Evolutionary conservation across 805 yeast genomes (phyloP).

Genomic region (Starmerella stigmatis): DNA sequence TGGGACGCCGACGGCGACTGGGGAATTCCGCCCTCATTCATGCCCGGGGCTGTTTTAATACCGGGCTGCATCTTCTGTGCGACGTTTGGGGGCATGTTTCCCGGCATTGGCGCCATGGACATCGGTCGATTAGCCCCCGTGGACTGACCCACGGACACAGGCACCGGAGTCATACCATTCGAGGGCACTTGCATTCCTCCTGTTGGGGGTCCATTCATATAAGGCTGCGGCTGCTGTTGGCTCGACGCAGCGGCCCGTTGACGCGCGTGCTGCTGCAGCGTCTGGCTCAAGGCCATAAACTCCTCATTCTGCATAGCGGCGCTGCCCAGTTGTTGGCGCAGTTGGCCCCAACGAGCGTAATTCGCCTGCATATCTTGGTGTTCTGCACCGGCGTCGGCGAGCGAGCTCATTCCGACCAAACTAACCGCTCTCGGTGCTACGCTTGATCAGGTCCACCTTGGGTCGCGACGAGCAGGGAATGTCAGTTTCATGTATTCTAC

Average conservation of each 20-base stretch:
- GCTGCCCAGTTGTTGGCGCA: conserved; percentile 25
- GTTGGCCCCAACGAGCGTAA: conserved; percentile 26
- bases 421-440: too few relatives aligned
- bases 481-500: too few relatives aligned
- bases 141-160: neutral
- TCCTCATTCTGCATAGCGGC: conserved; percentile 26
- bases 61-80: neutral
- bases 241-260: conserved; percentile 12
- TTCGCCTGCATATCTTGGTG: conserved; percentile 27
- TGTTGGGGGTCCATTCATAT: neutral
- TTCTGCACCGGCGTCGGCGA: conserved; percentile 13
- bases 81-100: neutral
- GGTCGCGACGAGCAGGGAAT: conserved; percentile 1
- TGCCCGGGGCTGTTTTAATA: neutral
- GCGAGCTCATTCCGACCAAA: conserved; percentile 19
- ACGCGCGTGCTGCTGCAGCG: conserved; percentile 21
- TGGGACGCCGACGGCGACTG: neutral
- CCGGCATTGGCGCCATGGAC: neutral
- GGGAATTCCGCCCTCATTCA: neutral
- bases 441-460: neutral
- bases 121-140: neutral
- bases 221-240: conserved; percentile 3
- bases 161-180: neutral
- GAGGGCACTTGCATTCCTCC: neutral
- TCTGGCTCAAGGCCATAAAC: conserved; percentile 24